phyloP scores from a whole-genome alignment of 2,329 filamentous ascomycete species.

The Talaromyces sp. region DNA sequence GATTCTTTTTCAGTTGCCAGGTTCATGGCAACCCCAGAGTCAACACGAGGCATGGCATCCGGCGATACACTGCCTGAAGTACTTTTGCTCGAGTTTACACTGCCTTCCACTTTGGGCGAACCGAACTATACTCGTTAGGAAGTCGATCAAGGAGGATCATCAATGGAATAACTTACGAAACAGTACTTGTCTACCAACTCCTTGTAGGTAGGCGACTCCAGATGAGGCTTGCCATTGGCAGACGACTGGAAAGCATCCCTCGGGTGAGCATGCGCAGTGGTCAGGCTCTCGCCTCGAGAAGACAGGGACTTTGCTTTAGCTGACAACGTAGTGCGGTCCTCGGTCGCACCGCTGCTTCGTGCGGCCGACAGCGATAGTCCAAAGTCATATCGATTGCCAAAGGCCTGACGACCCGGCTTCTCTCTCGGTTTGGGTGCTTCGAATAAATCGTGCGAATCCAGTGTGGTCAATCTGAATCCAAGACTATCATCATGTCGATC shows the following conservation, averaged over 20 bases:
- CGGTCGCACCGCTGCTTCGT: slow-evolving; percentile 62
- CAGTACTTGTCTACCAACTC: slow-evolving; percentile 99
- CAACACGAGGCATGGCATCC: slow-evolving; percentile 10
- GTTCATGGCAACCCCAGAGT: slow-evolving; percentile 16
- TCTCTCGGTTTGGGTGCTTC: slow-evolving; percentile 52
- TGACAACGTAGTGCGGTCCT: slow-evolving; percentile 61
- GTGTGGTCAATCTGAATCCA: slow-evolving; percentile 67
- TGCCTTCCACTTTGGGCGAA: slow-evolving; percentile 38
- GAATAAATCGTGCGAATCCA: slow-evolving; percentile 64
- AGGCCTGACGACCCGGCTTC: slow-evolving; percentile 64
- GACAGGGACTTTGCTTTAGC: slow-evolving; percentile 50
- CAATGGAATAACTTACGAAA: slow-evolving; percentile 85
- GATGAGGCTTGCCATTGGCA: slow-evolving; percentile 60
- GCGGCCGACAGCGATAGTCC: slow-evolving; percentile 84
- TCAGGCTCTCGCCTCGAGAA: slow-evolving; percentile 21
- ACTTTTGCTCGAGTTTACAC: slow-evolving; percentile 17
- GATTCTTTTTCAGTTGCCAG: not conserved
- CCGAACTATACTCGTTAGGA: slow-evolving; percentile 46
- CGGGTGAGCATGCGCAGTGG: slow-evolving; percentile 22
- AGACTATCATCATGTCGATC: slow-evolving; percentile 64
- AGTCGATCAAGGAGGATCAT: not conserved
- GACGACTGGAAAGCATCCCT: slow-evolving; percentile 47
- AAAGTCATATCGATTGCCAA: slow-evolving; percentile 94
- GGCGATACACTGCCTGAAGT: slow-evolving; percentile 15
- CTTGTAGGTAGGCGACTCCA: slow-evolving; percentile 88